Conservation (phyloP, 768 basidiomycete species). For the Cubamyces sp. region DNA sequence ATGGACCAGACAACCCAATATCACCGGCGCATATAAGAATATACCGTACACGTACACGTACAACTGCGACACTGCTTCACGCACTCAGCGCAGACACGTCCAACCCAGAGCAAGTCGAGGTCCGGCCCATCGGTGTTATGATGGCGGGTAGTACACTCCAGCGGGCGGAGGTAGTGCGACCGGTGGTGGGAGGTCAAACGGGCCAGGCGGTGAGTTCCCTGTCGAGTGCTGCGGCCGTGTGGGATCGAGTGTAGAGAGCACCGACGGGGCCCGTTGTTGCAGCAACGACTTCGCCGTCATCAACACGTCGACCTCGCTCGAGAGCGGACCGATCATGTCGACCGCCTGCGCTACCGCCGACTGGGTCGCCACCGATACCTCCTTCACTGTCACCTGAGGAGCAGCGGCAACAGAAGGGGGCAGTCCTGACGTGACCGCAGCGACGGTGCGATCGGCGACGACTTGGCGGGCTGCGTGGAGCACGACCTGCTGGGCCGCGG, state of each 20-base stretch:
- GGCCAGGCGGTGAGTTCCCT: conserved; percentile 30
- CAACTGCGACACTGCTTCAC: conserved; percentile 3
- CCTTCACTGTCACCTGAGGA: conserved; percentile 55
- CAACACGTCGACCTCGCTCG: conserved; percentile 81
- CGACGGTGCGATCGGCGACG: conserved; percentile 53
- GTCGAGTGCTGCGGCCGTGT: conserved; percentile 42
- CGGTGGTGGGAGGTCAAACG: conserved; percentile 19
- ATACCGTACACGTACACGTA: conserved; percentile 15
- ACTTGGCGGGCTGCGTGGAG: conserved; percentile 72
- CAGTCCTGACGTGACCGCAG: conserved; percentile 47
- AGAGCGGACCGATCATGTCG: conserved; percentile 69
- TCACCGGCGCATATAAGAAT: conserved; percentile 18
- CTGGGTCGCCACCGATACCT: conserved; percentile 65
- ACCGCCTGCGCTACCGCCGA: conserved; percentile 85
- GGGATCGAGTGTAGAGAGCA: conserved; percentile 34
- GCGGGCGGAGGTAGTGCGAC: conserved; percentile 9
- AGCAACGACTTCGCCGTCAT: conserved; percentile 65
- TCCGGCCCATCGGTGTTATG: conserved; percentile 10
- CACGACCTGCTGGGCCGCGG: conserved; percentile 81
- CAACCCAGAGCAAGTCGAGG: background rate
- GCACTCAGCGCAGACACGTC: background rate
- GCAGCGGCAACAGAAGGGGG: conserved; percentile 33
- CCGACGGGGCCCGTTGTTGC: conserved; percentile 40
- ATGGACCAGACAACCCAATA: conserved; percentile 1
- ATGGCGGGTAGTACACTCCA: conserved; percentile 21